phyloP scores from a whole-genome alignment of 1,284 basidiomycete genomes.

The Pseudozyma sp. region DNA sequence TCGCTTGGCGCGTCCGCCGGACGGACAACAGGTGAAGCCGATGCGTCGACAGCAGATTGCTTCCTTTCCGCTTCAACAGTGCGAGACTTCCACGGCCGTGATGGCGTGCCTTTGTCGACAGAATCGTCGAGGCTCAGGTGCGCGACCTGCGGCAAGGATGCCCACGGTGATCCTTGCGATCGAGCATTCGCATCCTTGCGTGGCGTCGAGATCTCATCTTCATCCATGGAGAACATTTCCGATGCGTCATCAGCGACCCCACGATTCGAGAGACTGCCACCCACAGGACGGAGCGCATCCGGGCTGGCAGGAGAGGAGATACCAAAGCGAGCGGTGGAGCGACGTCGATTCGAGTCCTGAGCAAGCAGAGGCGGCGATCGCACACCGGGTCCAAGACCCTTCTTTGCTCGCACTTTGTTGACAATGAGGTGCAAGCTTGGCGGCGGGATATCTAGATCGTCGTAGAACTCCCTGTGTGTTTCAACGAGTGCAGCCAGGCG shows the following conservation, averaged over 20 bases:
- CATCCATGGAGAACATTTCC: constrained; percentile 78
- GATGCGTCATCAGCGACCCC: constrained; percentile 27
- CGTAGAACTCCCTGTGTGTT: constrained; percentile 82
- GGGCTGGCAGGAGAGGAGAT: constrained; percentile 54
- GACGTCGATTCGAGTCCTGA: constrained; percentile 67
- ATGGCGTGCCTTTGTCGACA: constrained; percentile 18
- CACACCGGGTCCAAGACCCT: constrained; percentile 51
- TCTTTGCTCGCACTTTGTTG: constrained; percentile 55
- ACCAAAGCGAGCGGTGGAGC: constrained; percentile 60
- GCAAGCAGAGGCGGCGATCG: constrained; percentile 47
- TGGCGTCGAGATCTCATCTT: constrained; percentile 67
- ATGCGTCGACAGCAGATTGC: constrained; percentile 8
- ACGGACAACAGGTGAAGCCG: constrained; percentile 28
- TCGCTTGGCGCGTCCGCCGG: constrained; percentile 70
- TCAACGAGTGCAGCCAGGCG: constrained; percentile 76
- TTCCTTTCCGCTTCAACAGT: constrained; percentile 71
- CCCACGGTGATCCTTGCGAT: constrained; percentile 39
- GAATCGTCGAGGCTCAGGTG: constrained; percentile 46
- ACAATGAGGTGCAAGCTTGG: constrained; percentile 69
- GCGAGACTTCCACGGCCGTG: constrained; percentile 72
- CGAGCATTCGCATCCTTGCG: constrained; percentile 17
- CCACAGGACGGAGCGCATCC: constrained; percentile 37
- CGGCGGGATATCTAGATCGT: constrained; percentile 81
- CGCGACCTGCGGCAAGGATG: constrained; percentile 35
- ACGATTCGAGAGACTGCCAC: constrained; percentile 15